Conservation (phyloP, 768 basidiomycete genomes). For the Mrakia gelida region DNA sequence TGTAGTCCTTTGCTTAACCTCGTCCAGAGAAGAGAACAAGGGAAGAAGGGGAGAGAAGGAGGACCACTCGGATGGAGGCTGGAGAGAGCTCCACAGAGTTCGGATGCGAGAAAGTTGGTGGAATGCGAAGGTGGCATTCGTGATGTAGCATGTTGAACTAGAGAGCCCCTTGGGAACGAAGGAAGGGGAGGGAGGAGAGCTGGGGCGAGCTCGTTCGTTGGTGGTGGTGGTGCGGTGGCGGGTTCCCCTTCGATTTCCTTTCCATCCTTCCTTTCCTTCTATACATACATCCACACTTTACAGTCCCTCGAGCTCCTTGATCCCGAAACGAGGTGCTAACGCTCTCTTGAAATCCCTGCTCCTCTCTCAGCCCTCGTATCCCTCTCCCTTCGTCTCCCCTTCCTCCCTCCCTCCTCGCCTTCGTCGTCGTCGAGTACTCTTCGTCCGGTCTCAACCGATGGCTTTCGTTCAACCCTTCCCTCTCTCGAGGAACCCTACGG, state of each 20-base stretch:
- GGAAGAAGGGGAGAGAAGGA: not conserved
- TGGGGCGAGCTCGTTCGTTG: not conserved
- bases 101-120: not conserved
- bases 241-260: not conserved
- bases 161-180: too few relatives aligned
- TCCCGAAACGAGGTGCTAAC: slow-evolving; percentile 1
- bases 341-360: not conserved
- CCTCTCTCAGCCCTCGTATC: not conserved
- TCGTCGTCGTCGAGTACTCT: not conserved
- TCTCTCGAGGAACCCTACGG: slow-evolving; percentile 13
- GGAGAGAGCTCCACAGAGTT: not conserved
- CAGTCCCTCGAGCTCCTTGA: not conserved
- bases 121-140: not conserved
- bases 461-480: slow-evolving; percentile 19
- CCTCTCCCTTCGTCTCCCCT: not conserved
- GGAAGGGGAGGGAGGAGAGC: not conserved
- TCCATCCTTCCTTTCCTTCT: not conserved
- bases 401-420: not conserved
- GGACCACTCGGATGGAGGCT: not conserved
- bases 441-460: slow-evolving; percentile 7
- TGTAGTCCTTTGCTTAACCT: slow-evolving; percentile 4
- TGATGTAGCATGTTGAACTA: too few relatives aligned
- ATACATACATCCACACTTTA: not conserved
- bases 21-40: not conserved
- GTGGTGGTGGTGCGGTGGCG: not conserved